Base-by-base conservation (phyloP, 371 early-diverging fungal species). In the Apophysomyces sp. region DNA sequence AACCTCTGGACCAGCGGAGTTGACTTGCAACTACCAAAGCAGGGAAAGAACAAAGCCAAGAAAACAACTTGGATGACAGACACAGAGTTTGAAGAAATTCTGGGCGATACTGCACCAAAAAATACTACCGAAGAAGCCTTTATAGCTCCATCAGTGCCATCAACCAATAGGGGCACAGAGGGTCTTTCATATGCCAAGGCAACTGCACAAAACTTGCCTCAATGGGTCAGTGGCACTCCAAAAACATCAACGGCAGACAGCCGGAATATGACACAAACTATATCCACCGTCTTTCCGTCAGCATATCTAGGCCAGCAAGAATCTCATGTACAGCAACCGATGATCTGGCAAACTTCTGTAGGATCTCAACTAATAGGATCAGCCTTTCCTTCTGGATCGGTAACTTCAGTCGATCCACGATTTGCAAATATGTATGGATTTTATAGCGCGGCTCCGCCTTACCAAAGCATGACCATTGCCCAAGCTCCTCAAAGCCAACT, bases 1-100 rank as follows among this genome's bases (percentile, higher is more conserved):
- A 57, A 66, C 13, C 64, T 57, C 3, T 77, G 78, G 78, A 58
- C 44, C 2, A 62, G 55, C 18, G 78, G 78, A 1, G 59, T 77
- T 0, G 73, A 77, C 58, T 26, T 77, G 2, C 49, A 65, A 15
- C 31, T 77, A 4, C 41, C 69, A 2, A 34, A 55, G 0, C 30
- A 55, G 9, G 27, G n/a, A 31, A 29, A 40, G 1, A 31, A 62
- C 39, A 55, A 62, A 7, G 59, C 63, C n/a, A 70, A 66, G 32
- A 56, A 66, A 27, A 13, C 49, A 12, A 55, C 57, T 26, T 77
- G 78, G 78, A 12, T 74, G 7, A 54, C 72, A 0, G 61, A 59
- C 21, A 39, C 60, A 15, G 75, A 64, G 4, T 72, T 77, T 32
- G 27, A 59, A 9, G 58, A 58, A 32, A 8, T 44, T 21, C 15